Evolutionary conservation across 2,329 filamentous ascomycete species (phyloP).

Genomic region (Xylaria arbuscula): DNA sequence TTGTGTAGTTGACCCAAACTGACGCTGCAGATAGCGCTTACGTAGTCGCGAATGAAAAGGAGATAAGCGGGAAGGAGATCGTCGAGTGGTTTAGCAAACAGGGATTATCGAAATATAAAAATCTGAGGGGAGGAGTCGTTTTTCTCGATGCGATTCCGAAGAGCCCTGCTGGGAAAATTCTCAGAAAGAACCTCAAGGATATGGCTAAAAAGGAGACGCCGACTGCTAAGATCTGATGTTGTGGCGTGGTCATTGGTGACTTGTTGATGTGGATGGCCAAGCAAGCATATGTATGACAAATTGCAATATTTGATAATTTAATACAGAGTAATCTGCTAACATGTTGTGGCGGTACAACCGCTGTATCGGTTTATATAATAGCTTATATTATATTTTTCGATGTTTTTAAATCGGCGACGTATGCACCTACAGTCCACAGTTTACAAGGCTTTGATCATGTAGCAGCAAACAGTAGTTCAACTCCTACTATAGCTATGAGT

Average conservation of each 20-base stretch:
- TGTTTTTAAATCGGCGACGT: no score
- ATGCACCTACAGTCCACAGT: no score
- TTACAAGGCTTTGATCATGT: no score
- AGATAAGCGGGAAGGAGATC: slow-evolving; percentile 42
- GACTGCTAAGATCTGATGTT: slow-evolving; percentile 40
- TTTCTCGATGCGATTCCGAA: slow-evolving; percentile 53
- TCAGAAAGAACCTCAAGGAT: slow-evolving; percentile 50
- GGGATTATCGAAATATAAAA: slow-evolving; percentile 49
- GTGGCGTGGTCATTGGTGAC: neutral
- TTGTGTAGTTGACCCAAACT: neutral
- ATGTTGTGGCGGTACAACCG: no score
- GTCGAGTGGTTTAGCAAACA: slow-evolving; percentile 44
- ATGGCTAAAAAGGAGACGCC: slow-evolving; percentile 40
- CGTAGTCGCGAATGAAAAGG: slow-evolving; percentile 43
- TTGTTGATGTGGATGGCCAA: neutral
- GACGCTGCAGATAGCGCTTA: slow-evolving; percentile 40
- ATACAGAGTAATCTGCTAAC: no score
- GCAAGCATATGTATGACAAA: neutral
- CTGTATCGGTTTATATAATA: no score
- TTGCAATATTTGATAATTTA: no score
- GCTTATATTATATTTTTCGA: no score
- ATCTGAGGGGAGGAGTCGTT: slow-evolving; percentile 51
- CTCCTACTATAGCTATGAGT: no score
- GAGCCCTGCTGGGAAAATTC: slow-evolving; percentile 53
- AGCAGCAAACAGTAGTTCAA: no score